Base-by-base conservation (phyloP, 768 basidiomycete species). In the Podaxis sp. region DNA sequence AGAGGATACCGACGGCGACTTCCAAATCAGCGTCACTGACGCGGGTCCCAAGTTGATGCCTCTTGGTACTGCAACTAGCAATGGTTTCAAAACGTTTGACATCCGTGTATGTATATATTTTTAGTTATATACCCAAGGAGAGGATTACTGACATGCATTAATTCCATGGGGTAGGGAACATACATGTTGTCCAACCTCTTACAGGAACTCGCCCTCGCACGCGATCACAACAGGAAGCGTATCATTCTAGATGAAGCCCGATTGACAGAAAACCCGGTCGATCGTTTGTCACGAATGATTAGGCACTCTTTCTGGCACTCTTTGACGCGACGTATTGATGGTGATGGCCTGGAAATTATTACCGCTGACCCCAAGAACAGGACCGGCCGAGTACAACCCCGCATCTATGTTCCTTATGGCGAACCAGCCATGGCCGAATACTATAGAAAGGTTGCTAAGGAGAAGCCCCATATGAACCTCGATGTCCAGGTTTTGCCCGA, bases 221-320 rank as follows among this genome's bases (percentile, higher is more conserved):
- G 94, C 8, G 96, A 99, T 72, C 95, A 96, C 75, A 90, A 91
- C 66, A 83, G 95, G 61, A 96, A 96, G 77, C 91, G 95, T 7
- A 97, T 99, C 71, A 94, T 99, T 20, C 87, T 99, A n/a, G 97
- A 99, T 68, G 97, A 99, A 75, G 89, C 94, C n/a, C 91, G 96
- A 65, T 82, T 99, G 56, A 93, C 92, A 0, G 96, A 99, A 78
- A 99, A 99, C 73, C 96, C 96, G 0, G 96, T 99, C 56, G 94
- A 96, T 74, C 90, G 96, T 48, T 83, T 99, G 49, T 95, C 93
- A 22, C 88, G 96, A 65, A 98, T 99, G 96, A 98, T 98, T 77
- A 90, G 88, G 74, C 87, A 95, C 76, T 96, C 95, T 2, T 99
- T 99, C 80, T 99, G 96, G 96, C 93, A 97, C 73, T 93, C 95